phyloP scores from a whole-genome alignment of 2,329 filamentous ascomycete genomes.

The Diaporthe eres region DNA sequence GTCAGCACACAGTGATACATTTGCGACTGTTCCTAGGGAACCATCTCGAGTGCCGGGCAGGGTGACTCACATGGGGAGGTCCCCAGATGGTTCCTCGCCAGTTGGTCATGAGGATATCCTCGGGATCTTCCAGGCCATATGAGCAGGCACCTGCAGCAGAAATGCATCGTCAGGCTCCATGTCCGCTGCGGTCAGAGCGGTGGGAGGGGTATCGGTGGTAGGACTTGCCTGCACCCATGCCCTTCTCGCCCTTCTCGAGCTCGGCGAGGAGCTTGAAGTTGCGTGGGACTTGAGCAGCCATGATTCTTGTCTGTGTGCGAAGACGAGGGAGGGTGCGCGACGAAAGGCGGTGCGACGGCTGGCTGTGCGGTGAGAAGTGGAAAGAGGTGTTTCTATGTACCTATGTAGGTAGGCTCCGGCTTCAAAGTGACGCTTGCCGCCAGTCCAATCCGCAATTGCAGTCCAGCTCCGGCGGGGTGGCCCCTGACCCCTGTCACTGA shows the following conservation, averaged over 20 bases:
- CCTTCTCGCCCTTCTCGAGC: constrained; percentile 99
- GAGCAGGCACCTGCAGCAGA: constrained; percentile 87
- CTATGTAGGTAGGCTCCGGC: neutral
- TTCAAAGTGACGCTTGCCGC: constrained; percentile 9
- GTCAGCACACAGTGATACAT: constrained; percentile 18
- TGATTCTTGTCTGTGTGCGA: constrained; percentile 41
- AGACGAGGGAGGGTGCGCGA: neutral
- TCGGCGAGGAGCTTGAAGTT: constrained; percentile 98
- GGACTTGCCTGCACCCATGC: constrained; percentile 84
- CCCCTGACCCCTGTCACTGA: constrained; percentile 13
- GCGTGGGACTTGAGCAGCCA: constrained; percentile 78
- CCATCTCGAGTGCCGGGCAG: constrained; percentile 7
- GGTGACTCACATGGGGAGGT: constrained; percentile 82
- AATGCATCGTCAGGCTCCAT: constrained; percentile 27
- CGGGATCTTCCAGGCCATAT: constrained; percentile 93
- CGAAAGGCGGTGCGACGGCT: neutral
- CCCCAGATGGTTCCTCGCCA: constrained; percentile 99
- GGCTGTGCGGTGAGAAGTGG: constrained; percentile 11
- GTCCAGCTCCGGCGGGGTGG: constrained; percentile 21
- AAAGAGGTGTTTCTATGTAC: neutral
- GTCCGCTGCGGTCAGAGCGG: neutral
- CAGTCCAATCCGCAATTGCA: constrained; percentile 12
- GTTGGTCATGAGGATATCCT: constrained; percentile 96
- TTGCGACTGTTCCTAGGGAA: constrained; percentile 38
- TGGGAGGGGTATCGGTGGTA: constrained; percentile 6